phyloP scores from a whole-genome alignment of 805 yeast species.

The Teunomyces lycoperdinae region DNA sequence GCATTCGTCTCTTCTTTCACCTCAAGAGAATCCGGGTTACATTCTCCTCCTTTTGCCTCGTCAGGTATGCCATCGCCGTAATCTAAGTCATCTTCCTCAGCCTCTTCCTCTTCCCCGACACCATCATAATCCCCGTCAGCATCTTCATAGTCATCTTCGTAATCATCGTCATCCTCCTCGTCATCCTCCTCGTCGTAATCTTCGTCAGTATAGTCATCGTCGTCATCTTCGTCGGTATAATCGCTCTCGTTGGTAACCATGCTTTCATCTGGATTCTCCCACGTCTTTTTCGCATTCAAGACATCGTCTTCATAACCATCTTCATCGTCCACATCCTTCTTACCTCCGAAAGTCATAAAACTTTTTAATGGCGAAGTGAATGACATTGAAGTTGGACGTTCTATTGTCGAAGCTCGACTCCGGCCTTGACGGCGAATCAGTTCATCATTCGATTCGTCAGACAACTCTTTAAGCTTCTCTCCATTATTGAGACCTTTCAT shows the following conservation, averaged over 20 bases:
- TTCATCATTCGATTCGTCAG: not conserved
- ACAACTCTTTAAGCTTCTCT: not conserved
- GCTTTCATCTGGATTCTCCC: constrained; percentile 12
- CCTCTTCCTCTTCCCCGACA: constrained; percentile 8
- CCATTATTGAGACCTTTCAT: constrained; percentile 2
- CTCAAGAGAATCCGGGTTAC: too few relatives aligned
- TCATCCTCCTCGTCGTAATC: constrained; percentile 14
- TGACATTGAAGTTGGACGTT: constrained; percentile 33
- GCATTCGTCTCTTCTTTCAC: not conserved
- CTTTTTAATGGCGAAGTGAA: constrained; percentile 41
- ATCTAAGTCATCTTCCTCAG: constrained; percentile 9
- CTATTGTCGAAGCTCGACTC: constrained; percentile 10
- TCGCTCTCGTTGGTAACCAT: constrained; percentile 12
- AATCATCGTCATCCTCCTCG: constrained; percentile 24
- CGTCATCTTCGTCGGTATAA: constrained; percentile 22
- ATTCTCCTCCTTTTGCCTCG: not conserved
- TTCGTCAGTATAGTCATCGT: constrained; percentile 17
- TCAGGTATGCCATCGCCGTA: not conserved
- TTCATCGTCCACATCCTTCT: constrained; percentile 23
- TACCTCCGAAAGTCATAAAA: constrained; percentile 37
- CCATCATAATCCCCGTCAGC: constrained; percentile 23
- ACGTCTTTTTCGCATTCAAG: constrained; percentile 14
- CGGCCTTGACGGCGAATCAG: not conserved
- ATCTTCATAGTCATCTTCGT: constrained; percentile 28
- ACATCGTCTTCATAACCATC: constrained; percentile 18